Evolutionary conservation across 768 basidiomycete species (phyloP), one percentile per base, ranked within the genome.

Genomic region (Mycena filopes): DNA sequence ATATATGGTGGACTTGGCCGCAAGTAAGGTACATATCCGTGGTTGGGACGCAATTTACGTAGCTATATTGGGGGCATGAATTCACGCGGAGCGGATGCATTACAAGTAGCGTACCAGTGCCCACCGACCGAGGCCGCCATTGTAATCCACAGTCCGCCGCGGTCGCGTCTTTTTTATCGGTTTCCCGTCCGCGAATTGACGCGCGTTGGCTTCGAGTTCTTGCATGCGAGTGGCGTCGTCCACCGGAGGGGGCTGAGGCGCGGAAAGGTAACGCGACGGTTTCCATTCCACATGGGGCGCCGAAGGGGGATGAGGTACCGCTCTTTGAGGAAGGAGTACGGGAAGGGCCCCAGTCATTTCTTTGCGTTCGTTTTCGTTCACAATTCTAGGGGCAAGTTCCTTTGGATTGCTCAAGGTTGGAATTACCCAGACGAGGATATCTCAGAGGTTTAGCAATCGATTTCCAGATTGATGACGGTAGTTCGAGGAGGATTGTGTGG

Each of bases 141-240:
- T 91, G 71, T 96, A 99, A 78, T 99, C 98, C 15, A 99, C 96
- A 21, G 98, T 98, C 79, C 95, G 81, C 58, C 96, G 81, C 23
- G 98, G 96, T 65, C 95, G 86, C 49, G 93, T 96, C 82, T 95
- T 96, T 84, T 95, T 97, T 67, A 92, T 85, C 20, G 88, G 80
- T 75, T 92, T 93, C 4, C 94, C 93, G 71, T 95, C 94, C 66
- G 92, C 81, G 71, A 87, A 79, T 73, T 89, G 89, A 50, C 89
- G 80, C 29, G 86, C 89, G 70, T 92, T 93, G 66, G 93, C 81
- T 72, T 96, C 94, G 65, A 90, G 88, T 70, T 96, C 93, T 48
- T 90, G 83, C 48, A 90, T 75, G 20, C 68, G 63, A 74, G 89
- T 89, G 7, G 86, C 84, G 64, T 94, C 92, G 70, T 96, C 96